Base-by-base conservation (phyloP, 2,329 filamentous ascomycete genomes). In the Aspergillus novofumigatus region DNA sequence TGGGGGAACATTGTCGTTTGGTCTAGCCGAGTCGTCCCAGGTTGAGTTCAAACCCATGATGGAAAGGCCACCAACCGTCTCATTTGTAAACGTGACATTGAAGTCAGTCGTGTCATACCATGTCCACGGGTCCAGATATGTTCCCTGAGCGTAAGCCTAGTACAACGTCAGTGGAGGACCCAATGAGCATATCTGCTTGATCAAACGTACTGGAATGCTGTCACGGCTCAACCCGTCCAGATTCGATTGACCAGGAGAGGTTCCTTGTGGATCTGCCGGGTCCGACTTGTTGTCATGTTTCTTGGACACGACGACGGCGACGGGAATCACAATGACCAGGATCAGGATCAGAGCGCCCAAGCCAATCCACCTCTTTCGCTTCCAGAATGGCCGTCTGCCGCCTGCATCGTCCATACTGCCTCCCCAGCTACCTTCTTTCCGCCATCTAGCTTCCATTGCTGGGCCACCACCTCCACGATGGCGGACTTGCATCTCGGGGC, bases 101-200 rank as follows among this genome's bases (percentile, higher is more conserved):
- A 97, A 96, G 67, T 92, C 91, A 0, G 81, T 83, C 0, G 92
- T 97, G 65, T 95, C 89, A 63, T 89, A 88, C 94, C 94, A 99
- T 1, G 88, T 86, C 72, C 91, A 96, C 0, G 94, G 94, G 69
- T 99, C 92, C 21, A 96, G 80, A 61, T 89, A 87, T 2, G 89
- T 90, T 14, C 86, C 91, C 72, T 84, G 86, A 66, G 85, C 92
- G 59, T 80, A 81, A 56, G 78, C 75, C 58, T 75, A 54, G 44
- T 54, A 6, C 29, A 54, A 8, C 29, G 49, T 69, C 53, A 66
- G 60, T 47, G 14, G 14, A 52, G 51, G 26, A 44, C 41, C 25
- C 8, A 41, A 49, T 29, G 20, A 35, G 26, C 20, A 54, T 38
- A 44, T 11, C 9, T 1, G 1, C 0, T 28, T 10, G 5, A 25